Percentiles rank a stretch among this genome's conserved stretches.
Evolutionary conservation across 352 stramenopile genomes (phyloP).

Genomic region (Peronospora farinosa): DNA sequence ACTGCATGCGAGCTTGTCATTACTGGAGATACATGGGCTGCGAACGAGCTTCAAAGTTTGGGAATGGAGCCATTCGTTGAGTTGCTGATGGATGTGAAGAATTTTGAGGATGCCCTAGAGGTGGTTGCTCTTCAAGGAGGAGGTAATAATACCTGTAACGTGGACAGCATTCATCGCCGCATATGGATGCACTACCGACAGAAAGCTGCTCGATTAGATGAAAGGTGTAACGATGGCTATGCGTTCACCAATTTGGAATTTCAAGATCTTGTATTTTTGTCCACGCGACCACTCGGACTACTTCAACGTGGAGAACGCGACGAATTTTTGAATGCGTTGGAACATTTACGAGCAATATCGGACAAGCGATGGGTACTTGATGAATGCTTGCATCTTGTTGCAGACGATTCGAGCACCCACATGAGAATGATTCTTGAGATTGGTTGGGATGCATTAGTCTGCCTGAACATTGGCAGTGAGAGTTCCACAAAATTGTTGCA

Average conservation of each 20-base stretch:
- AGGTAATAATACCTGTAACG: conserved; percentile 14
- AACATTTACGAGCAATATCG: conserved; percentile 36
- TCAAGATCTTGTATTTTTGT: conserved; percentile 17
- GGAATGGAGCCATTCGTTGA: conserved; percentile 32
- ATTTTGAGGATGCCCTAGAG: conserved; percentile 39
- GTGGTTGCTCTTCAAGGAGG: conserved; percentile 18
- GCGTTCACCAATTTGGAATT: background rate
- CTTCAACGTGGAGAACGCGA: conserved; percentile 15
- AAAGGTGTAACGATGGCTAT: background rate
- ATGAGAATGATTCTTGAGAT: conserved; percentile 60
- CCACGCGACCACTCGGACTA: conserved; percentile 7
- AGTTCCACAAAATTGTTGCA: conserved; percentile 6
- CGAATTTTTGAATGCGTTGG: conserved; percentile 34
- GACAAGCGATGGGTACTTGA: conserved; percentile 47
- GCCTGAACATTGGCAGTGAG: conserved; percentile 8
- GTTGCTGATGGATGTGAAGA: conserved; percentile 25
- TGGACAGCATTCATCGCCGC: conserved; percentile 43
- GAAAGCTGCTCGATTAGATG: conserved; percentile 6
- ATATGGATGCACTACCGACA: conserved; percentile 45
- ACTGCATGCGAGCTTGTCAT: conserved; percentile 21
- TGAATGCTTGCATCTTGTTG: conserved; percentile 38
- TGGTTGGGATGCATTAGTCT: conserved; percentile 29
- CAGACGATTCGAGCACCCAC: conserved; percentile 32
- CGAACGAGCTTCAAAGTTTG: conserved; percentile 20
- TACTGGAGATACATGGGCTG: conserved; percentile 8